phyloP scores from a whole-genome alignment of 306 rosid genomes.

The Trifolium pratense region DNA sequence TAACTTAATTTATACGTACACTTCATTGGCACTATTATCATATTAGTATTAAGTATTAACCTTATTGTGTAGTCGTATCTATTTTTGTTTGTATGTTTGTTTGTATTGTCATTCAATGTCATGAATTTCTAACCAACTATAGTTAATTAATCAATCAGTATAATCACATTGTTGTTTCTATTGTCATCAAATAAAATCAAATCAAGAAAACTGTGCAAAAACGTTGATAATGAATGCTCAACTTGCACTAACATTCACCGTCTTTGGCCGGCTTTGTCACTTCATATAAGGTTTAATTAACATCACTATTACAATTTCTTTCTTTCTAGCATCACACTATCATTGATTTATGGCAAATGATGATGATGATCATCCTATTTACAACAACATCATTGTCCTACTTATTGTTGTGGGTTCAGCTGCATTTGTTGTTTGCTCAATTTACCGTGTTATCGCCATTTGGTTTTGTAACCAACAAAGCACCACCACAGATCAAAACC shows the following conservation, averaged over 20 bases:
- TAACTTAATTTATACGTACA: too few species aligned
- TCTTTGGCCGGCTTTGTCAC: constrained; percentile 36
- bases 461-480: constrained; percentile 43
- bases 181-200: constrained; percentile 11
- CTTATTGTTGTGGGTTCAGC: constrained; percentile 54
- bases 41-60: too few species aligned
- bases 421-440: constrained; percentile 46
- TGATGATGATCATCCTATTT: neutral
- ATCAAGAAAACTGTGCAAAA: constrained; percentile 13
- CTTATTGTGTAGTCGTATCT: too few species aligned
- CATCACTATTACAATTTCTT: neutral
- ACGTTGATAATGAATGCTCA: constrained; percentile 4
- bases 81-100: neutral
- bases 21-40: too few species aligned
- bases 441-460: constrained; percentile 51
- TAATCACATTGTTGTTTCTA: neutral
- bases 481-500: neutral
- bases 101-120: neutral
- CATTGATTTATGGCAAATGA: constrained; percentile 38
- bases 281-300: neutral
- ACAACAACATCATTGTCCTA: constrained; percentile 28
- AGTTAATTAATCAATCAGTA: neutral
- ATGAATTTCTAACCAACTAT: neutral
- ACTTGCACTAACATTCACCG: constrained; percentile 36
- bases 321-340: constrained; percentile 1